These are phyloP conservation scores for Pythium grandisporangium DNA, from an alignment of 352 stramenopile species.

Conservation along the genomic window DNA sequence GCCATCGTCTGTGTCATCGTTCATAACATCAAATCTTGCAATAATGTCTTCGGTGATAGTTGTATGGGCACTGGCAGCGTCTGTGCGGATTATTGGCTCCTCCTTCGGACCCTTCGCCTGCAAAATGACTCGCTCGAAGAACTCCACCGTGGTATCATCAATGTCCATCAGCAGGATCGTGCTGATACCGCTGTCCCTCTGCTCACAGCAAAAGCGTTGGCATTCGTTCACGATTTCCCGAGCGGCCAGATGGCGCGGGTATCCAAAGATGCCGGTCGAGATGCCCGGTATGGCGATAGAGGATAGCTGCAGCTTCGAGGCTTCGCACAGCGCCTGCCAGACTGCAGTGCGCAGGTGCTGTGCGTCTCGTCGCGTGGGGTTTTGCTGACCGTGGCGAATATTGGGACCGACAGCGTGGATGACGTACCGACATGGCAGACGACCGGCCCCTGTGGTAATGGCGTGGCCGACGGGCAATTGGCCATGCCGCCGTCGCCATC, in stretches of 20 bases:
- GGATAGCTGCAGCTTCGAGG: conserved; percentile 13
- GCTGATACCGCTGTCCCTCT: conserved; percentile 4
- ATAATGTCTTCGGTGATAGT: too few species aligned
- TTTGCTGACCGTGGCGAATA: conserved; percentile 2
- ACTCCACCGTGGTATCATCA: conserved; percentile 18
- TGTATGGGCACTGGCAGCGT: too few species aligned
- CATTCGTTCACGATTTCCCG: conserved; percentile 27
- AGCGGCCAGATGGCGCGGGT: conserved; percentile 25
- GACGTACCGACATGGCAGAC: conserved; percentile 24
- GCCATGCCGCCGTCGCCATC: conserved; percentile 18
- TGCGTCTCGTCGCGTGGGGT: conserved; percentile 16
- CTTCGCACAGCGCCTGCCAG: conserved; percentile 21
- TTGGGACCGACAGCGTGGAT: conserved; percentile 35
- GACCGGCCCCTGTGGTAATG: conserved; percentile 19
- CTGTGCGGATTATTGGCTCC: too few species aligned
- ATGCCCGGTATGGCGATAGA: conserved; percentile 33
- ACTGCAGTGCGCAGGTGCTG: conserved; percentile 25
- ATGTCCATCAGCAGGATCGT: conserved; percentile 27
- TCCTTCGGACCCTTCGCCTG: too few species aligned
- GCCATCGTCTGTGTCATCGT: too few species aligned
- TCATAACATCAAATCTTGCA: too few species aligned
- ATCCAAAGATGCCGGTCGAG: conserved; percentile 37
- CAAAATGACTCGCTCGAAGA: too few species aligned
- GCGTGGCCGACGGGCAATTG: conserved; percentile 19
- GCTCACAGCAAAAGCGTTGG: conserved; percentile 12